Evolutionary conservation across 2,329 filamentous ascomycete genomes (phyloP).

Genomic region (Pseudocercospora vitis): DNA sequence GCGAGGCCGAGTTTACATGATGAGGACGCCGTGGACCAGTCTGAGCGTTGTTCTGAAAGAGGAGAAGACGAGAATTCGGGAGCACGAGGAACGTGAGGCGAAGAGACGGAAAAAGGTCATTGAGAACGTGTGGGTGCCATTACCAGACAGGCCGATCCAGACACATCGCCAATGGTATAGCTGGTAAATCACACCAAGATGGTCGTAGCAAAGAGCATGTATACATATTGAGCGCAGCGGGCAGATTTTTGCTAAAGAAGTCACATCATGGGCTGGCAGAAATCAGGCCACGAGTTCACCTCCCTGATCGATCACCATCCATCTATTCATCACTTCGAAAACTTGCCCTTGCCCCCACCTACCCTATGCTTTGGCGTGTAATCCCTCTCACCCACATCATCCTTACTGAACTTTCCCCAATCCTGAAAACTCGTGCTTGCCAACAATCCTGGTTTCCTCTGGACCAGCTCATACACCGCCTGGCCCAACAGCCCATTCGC

Average conservation of each 20-base stretch:
- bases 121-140: conserved; percentile 78
- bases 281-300: no score
- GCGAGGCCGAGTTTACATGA: conserved; percentile 66
- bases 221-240: neutral
- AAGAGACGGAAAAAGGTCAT: conserved; percentile 70
- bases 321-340: no score
- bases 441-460: conserved; percentile 3
- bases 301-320: no score
- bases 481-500: conserved; percentile 15
- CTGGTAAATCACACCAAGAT: conserved; percentile 61
- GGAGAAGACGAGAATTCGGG: conserved; percentile 81
- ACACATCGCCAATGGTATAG: conserved; percentile 84
- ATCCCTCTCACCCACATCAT: conserved; percentile 15
- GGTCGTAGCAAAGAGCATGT: neutral
- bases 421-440: conserved; percentile 11
- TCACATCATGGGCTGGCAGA: no score
- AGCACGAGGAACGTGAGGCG: conserved; percentile 73
- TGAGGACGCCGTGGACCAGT: conserved; percentile 74
- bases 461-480: conserved; percentile 3
- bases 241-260: no score
- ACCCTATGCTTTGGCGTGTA: conserved; percentile 9
- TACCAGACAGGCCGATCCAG: conserved; percentile 81
- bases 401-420: conserved; percentile 3
- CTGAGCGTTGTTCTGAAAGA: conserved; percentile 81
- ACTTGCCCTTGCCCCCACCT: neutral